Evolutionary conservation across 2,329 filamentous ascomycete genomes (phyloP).

Genomic region (Ophiostoma sp.): DNA sequence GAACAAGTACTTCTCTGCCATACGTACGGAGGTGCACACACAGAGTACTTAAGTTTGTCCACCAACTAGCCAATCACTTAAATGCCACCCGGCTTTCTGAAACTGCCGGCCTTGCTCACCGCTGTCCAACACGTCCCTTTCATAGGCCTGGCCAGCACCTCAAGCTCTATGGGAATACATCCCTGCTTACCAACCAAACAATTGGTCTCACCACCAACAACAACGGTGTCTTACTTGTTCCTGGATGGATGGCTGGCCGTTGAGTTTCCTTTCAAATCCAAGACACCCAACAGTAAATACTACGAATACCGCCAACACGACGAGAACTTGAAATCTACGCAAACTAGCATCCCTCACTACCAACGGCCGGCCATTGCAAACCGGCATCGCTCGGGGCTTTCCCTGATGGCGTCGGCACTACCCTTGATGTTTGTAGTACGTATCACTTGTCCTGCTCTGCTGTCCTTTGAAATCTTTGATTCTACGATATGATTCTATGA

Average conservation of each 20-base stretch:
- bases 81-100: not conserved
- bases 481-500: not conserved
- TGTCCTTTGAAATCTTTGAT: not conserved
- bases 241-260: constrained; percentile 6
- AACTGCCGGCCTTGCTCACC: not conserved
- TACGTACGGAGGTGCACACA: no score
- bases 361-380: not conserved
- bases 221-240: constrained; percentile 8
- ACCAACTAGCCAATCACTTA: not conserved
- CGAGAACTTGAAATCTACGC: not conserved
- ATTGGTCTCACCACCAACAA: not conserved
- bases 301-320: not conserved
- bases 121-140: not conserved
- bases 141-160: no score
- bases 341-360: constrained; percentile 8
- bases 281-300: constrained; percentile 2
- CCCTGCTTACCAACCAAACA: not conserved
- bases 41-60: not conserved
- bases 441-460: not conserved
- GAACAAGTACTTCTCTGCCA: not conserved
- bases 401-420: constrained; percentile 2
- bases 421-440: not conserved
- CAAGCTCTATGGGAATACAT: no score
- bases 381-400: not conserved
- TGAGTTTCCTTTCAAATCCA: not conserved